Conservation (phyloP, 2,329 filamentous ascomycete genomes). For the Apiospora rasikravindrae region DNA sequence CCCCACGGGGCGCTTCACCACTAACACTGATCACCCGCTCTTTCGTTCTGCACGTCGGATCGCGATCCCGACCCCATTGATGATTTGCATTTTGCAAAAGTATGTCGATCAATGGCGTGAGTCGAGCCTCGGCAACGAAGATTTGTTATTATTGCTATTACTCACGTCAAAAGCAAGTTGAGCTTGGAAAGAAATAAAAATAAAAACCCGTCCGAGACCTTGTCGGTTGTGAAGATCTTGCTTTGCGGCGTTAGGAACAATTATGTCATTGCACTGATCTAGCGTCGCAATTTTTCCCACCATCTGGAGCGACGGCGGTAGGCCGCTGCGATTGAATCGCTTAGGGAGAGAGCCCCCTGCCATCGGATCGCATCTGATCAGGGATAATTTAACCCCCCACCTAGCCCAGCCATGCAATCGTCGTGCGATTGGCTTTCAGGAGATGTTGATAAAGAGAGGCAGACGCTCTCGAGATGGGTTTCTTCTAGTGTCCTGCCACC, state of each 20-base stretch:
- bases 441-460: background rate
- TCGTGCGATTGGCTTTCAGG: background rate
- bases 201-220: background rate
- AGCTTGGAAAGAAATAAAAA: background rate
- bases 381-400: background rate
- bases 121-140: background rate
- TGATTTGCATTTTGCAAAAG: too few relatives aligned
- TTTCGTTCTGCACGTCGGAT: background rate
- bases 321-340: background rate
- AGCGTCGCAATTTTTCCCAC: background rate
- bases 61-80: background rate
- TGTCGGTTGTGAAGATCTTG: background rate
- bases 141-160: background rate
- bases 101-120: background rate
- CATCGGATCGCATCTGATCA: background rate
- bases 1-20: background rate
- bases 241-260: background rate
- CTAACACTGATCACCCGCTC: background rate
- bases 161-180: background rate
- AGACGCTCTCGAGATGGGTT: too few relatives aligned
- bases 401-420: background rate
- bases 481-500: background rate
- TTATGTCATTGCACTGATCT: slow-evolving; percentile 10
- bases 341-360: background rate
- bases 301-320: background rate